A percentile compares a stretch with the other conserved stretches of the same genome.
phyloP scores from a whole-genome alignment of 345 rosid genomes.

The Murraya koenigii region DNA sequence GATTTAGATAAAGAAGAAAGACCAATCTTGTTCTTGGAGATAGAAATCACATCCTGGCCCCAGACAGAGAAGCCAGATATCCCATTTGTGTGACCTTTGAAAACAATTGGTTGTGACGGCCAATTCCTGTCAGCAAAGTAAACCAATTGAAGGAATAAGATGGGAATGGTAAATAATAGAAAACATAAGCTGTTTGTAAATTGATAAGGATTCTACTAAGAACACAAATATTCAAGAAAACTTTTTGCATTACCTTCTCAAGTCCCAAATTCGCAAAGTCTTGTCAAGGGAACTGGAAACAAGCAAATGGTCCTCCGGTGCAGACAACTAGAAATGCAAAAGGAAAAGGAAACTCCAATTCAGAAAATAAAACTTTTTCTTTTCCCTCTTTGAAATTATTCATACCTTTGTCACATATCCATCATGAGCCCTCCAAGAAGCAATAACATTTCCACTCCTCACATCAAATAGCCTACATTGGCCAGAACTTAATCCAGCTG shows the following conservation, averaged over 20 bases:
- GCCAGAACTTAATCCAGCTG: constrained; percentile 89
- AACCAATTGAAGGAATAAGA: constrained; percentile 11
- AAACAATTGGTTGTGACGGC: constrained; percentile 47
- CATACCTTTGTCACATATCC: constrained; percentile 84
- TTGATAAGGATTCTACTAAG: neutral
- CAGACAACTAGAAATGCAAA: constrained; percentile 60
- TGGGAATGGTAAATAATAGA: neutral
- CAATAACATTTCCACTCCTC: constrained; percentile 63
- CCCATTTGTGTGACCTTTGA: constrained; percentile 73
- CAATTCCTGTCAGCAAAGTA: constrained; percentile 47
- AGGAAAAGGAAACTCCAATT: neutral
- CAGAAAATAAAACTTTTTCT: neutral
- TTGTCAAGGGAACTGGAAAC: constrained; percentile 90
- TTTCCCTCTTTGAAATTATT: constrained; percentile 3
- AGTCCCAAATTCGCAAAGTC: constrained; percentile 80
- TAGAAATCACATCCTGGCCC: constrained; percentile 87
- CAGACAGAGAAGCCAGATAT: constrained; percentile 78
- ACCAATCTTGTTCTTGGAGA: constrained; percentile 80
- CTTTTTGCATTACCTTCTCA: constrained; percentile 54
- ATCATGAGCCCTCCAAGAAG: constrained; percentile 89
- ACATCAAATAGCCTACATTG: constrained; percentile 75
- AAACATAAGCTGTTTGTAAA: neutral
- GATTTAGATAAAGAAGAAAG: constrained; percentile 63
- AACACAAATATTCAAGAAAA: neutral
- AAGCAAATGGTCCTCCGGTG: constrained; percentile 77